Percentiles rank a stretch among this genome's conserved stretches.
Conservation (phyloP, 441 rosid species). For the Gossypium trilobum region DNA sequence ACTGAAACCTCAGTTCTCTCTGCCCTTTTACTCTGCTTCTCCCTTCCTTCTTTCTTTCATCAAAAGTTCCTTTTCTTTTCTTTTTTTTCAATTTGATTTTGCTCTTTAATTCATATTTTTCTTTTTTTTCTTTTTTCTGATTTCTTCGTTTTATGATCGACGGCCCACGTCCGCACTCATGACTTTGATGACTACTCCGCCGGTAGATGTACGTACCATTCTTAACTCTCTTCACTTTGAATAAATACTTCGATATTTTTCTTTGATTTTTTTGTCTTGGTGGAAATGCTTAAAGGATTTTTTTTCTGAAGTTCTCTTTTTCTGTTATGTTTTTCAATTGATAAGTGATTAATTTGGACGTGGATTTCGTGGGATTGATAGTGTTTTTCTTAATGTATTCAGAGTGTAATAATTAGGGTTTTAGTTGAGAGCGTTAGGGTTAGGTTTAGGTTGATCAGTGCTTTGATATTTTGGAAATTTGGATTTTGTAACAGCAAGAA, state of each 20-base stretch:
- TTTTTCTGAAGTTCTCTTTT: slow-evolving; percentile 14
- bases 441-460: slow-evolving; percentile 17
- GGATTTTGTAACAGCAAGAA: slow-evolving; percentile 53
- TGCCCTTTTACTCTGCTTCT: neutral
- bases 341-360: slow-evolving; percentile 15
- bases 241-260: slow-evolving; percentile 6
- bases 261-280: neutral
- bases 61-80: neutral
- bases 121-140: neutral
- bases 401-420: slow-evolving; percentile 38
- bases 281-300: neutral
- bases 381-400: neutral
- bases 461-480: slow-evolving; percentile 25
- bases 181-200: slow-evolving; percentile 82
- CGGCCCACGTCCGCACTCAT: slow-evolving; percentile 31
- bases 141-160: slow-evolving; percentile 34
- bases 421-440: slow-evolving; percentile 22
- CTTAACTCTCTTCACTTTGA: slow-evolving; percentile 3
- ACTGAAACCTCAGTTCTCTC: neutral
- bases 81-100: slow-evolving; percentile 10
- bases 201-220: slow-evolving; percentile 55
- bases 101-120: neutral
- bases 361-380: slow-evolving; percentile 14
- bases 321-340: slow-evolving; percentile 6
- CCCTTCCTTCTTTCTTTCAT: neutral